Evolutionary conservation across 768 basidiomycete genomes (phyloP).

Genomic region (Rhodotorula graminis): DNA sequence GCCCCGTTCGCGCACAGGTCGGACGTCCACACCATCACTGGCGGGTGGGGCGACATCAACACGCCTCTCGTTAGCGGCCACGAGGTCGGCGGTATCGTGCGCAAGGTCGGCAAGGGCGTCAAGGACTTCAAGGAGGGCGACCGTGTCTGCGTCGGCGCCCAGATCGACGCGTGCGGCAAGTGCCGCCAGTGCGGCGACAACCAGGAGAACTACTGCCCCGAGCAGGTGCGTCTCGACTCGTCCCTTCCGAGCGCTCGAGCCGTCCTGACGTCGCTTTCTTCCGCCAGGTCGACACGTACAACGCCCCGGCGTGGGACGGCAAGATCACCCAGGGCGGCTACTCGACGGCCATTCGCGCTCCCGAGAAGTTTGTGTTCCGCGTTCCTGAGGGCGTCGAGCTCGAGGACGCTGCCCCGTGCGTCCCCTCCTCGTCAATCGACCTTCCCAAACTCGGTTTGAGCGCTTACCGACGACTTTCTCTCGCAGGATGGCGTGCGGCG

Average conservation of each 20-base stretch:
- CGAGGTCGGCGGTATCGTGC: conserved; percentile 40
- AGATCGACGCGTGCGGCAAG: conserved; percentile 41
- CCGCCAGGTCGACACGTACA: background rate
- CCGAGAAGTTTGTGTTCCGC: conserved; percentile 46
- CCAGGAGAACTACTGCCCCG: conserved; percentile 40
- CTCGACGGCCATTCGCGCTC: conserved; percentile 44
- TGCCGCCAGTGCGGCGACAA: conserved; percentile 30
- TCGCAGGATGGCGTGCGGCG: conserved; percentile 46
- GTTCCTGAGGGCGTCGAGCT: conserved; percentile 46
- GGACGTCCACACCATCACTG: conserved; percentile 42
- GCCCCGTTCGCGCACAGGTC: background rate
- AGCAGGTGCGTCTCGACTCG: conserved; percentile 3
- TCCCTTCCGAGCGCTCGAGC: too few relatives aligned
- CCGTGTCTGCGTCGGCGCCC: conserved; percentile 47
- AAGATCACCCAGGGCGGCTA: conserved; percentile 45
- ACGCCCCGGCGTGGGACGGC: conserved; percentile 26
- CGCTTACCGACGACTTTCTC: too few relatives aligned
- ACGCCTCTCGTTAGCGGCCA: conserved; percentile 37
- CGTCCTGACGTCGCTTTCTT: too few relatives aligned
- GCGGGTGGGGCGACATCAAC: conserved; percentile 39
- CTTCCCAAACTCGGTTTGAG: background rate
- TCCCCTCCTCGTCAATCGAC: background rate
- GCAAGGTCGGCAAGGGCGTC: conserved; percentile 47
- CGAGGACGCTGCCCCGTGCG: conserved; percentile 42
- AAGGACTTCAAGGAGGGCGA: conserved; percentile 47